Conservation (phyloP, 495 filamentous ascomycete species). For the Cercophora scortea region DNA sequence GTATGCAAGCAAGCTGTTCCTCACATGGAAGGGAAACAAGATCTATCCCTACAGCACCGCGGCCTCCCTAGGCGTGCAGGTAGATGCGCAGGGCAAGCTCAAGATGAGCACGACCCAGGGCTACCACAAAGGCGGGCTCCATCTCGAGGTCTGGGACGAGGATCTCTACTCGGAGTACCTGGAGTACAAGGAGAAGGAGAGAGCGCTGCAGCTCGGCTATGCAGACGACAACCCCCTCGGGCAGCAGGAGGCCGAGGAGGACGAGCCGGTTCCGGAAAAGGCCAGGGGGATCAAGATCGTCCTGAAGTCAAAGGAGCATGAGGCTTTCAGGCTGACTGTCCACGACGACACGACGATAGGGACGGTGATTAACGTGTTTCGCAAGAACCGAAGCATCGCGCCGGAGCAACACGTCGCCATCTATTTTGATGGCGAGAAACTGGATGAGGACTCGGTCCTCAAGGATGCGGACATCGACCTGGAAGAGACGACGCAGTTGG, state of each 20-base stretch:
- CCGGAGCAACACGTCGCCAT: conserved; percentile 50
- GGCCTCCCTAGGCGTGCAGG: conserved; percentile 51
- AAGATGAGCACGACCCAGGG: conserved; percentile 24
- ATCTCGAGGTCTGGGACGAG: conserved; percentile 68
- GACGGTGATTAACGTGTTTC: conserved; percentile 32
- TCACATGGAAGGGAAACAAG: conserved; percentile 71
- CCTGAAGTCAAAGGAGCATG: conserved; percentile 34
- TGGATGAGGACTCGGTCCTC: conserved; percentile 55
- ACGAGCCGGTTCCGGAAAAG: conserved; percentile 14
- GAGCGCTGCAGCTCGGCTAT: conserved; percentile 16
- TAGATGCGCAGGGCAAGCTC: conserved; percentile 29
- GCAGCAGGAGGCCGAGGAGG: neutral
- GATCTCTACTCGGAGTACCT: conserved; percentile 45
- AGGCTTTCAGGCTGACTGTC: conserved; percentile 28
- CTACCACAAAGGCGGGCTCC: conserved; percentile 38
- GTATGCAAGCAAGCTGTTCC: conserved; percentile 44
- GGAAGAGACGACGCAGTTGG: conserved; percentile 67
- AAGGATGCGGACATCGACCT: conserved; percentile 58
- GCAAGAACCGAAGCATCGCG: conserved; percentile 19
- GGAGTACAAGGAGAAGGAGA: conserved; percentile 28
- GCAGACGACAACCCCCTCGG: conserved; percentile 5
- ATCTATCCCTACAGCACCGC: conserved; percentile 69
- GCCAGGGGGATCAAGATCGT: conserved; percentile 53
- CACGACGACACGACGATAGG: conserved; percentile 29
- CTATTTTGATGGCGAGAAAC: conserved; percentile 71